Conservation (phyloP, 208 protist genomes). For the Borovskyia barvae region DNA sequence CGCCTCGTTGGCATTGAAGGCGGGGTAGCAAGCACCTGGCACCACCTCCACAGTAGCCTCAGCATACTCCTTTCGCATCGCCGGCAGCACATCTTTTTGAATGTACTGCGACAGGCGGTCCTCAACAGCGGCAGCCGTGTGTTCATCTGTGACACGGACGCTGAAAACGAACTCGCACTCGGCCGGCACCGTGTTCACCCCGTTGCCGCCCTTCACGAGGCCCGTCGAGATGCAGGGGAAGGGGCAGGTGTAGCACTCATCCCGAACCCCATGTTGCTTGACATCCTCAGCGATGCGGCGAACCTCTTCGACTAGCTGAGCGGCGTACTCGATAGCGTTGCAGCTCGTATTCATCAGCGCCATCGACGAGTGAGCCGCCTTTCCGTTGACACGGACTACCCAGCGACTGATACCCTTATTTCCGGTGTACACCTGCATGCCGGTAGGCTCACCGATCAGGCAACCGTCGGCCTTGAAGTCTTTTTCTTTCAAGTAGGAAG, state of each 20-base stretch:
- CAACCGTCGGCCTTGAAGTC: conserved; percentile 28
- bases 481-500: conserved; percentile 30
- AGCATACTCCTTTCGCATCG: conserved; percentile 31
- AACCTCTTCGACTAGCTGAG: conserved; percentile 33
- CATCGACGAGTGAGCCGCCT: conserved; percentile 47
- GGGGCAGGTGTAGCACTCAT: conserved; percentile 16
- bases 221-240: conserved; percentile 31
- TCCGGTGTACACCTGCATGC: conserved; percentile 26
- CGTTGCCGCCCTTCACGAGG: conserved; percentile 39
- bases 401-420: conserved; percentile 34
- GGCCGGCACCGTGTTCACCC: conserved; percentile 45
- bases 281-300: conserved; percentile 27
- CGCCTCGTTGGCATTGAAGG: conserved; percentile 29
- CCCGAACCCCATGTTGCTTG: conserved; percentile 15
- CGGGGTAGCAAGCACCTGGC: conserved; percentile 8
- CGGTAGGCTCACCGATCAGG: conserved; percentile 4
- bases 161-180: conserved; percentile 37
- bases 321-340: conserved; percentile 41
- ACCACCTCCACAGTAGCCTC: conserved; percentile 20
- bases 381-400: conserved; percentile 33
- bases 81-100: conserved; percentile 19
- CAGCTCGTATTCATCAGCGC: conserved; percentile 42
- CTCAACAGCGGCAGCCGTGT: conserved; percentile 19
- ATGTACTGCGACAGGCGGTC: conserved; percentile 29
- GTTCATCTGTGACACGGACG: conserved; percentile 23